Evolutionary conservation across 108 stramenopile genomes (phyloP), one percentile per base, ranked within the genome.

Genomic region (Cyclotella baltica): DNA sequence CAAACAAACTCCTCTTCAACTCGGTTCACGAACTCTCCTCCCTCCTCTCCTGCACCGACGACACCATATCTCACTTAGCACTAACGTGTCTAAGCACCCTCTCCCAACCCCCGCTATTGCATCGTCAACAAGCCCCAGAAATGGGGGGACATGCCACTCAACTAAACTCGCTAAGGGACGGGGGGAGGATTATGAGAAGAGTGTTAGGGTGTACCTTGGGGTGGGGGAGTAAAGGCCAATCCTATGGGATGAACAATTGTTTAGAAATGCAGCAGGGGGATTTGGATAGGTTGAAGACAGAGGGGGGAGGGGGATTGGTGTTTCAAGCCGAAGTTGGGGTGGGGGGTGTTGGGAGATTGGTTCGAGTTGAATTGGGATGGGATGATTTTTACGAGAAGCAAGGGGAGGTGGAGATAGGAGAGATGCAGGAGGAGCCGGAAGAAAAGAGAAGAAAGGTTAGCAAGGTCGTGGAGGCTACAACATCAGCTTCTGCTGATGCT

Each of bases 91-190:
- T 97, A 9, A 72, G 78, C 37, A 70, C 72, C 40, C 81, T 97
- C 31, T 81, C 92, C 6, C 69, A 87, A 50, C 95, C 96, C 16
- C 96, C 97, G 15, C 55, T 86, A 48, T 55, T 96, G 29, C 96
- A 97, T 79, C 78, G 92, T 59, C 95, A 96, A 56, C 93, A 95
- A 82, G 88, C 85, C 16, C 95, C 94, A 19, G 94, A 97, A 75
- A 66, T 80, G 63, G 80, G 85, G 28, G 69, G 78, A 36, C 95
- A 96, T 58, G 76, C 86, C 33, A 90, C 93, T 19, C 74, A 83
- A 36, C 65, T 96, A 38, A 91, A 92, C 67, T 48, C 69, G 23
- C 35, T 63, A 56, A 55, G 23, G 20, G 66, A 30, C 19, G 78
- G 59, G 23, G 78, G 36, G 34, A 38, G 72, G n/a, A 65, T 84